These are phyloP conservation scores for Fusarium sp. DNA, from an alignment of 2,329 filamentous ascomycete genomes.

Conservation along the genomic window DNA sequence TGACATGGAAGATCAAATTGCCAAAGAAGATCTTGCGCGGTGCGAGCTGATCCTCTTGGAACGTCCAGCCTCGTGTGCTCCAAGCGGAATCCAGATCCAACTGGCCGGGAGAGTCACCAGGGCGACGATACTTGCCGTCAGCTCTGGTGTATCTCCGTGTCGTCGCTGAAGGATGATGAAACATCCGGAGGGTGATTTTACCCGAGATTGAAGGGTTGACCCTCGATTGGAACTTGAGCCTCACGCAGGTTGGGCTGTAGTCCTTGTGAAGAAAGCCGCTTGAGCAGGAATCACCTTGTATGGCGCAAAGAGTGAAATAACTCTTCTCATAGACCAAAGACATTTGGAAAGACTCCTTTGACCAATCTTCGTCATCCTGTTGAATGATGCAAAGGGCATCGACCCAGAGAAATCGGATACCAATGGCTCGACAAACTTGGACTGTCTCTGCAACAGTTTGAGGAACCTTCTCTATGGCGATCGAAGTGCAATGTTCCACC, in stretches of 20 bases:
- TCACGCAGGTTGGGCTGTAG: accelerated
- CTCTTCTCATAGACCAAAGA: not conserved
- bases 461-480: not conserved
- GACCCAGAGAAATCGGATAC: not conserved
- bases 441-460: not conserved
- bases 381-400: not conserved
- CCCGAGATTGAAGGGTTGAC: accelerated
- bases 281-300: not conserved
- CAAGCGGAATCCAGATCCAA: not conserved
- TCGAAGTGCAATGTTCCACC: accelerated
- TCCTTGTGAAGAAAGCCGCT: not conserved
- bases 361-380: not conserved
- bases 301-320: not conserved
- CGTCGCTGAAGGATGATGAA: accelerated
- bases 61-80: not conserved
- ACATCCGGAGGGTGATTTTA: not conserved
- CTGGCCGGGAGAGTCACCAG: not conserved
- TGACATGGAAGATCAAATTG: not conserved
- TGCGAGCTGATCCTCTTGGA: not conserved
- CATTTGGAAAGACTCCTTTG: not conserved
- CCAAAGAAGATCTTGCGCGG: not conserved
- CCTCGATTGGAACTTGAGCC: not conserved
- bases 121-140: accelerated
- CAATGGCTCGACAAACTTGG: not conserved
- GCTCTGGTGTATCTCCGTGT: accelerated